Evolutionary conservation across 345 rosid genomes (phyloP).

Genomic region (Psidium guajava): DNA sequence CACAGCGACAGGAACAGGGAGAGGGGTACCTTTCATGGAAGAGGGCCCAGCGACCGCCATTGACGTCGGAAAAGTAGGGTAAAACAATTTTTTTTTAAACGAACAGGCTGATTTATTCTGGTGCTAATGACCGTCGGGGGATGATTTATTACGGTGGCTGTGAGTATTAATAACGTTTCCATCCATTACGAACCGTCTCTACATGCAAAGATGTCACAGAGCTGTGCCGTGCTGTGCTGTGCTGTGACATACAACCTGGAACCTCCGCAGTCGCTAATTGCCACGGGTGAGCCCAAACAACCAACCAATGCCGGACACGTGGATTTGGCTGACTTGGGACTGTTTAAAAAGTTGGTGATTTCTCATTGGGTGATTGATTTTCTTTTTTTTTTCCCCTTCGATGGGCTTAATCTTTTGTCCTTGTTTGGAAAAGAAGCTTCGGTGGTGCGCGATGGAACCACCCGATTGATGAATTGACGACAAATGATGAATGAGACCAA

Average conservation of each 20-base stretch:
- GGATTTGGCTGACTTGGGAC: fast-evolving
- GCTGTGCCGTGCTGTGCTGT: not conserved
- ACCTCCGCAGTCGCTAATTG: not conserved
- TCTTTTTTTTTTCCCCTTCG: not conserved
- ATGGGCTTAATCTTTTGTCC: not conserved
- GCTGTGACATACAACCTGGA: not conserved
- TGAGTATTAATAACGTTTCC: not conserved
- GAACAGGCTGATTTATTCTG: not conserved
- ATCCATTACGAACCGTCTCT: not conserved
- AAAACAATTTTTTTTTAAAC: not conserved
- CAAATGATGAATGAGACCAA: too few relatives aligned
- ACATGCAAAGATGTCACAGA: not conserved
- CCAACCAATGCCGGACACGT: not conserved
- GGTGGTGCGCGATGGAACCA: too few relatives aligned
- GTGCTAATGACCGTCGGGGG: not conserved
- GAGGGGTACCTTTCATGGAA: not conserved
- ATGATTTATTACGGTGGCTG: not conserved
- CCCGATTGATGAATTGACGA: too few relatives aligned
- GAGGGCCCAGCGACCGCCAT: not conserved
- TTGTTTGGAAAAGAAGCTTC: not conserved
- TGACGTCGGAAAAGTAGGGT: not conserved
- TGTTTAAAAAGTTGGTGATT: not conserved
- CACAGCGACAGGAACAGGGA: not conserved
- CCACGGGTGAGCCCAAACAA: not conserved
- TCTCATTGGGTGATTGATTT: not conserved